Evolutionary conservation across 768 basidiomycete species (phyloP).

Genomic region (Mycena olivaceomarginata): DNA sequence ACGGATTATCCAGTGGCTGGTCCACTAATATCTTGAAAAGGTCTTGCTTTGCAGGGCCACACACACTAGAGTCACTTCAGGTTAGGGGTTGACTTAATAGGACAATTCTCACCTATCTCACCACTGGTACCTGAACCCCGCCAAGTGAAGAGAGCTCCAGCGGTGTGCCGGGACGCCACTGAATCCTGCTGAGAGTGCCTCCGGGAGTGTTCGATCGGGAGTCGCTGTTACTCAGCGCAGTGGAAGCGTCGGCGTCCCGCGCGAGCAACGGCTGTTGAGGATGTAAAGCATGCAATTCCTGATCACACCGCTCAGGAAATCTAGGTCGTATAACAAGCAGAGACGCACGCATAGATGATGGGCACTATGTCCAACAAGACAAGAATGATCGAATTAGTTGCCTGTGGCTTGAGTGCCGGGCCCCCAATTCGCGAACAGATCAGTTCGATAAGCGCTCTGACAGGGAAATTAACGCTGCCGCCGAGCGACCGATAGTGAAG

Average conservation of each 20-base stretch:
- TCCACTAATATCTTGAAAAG: no score
- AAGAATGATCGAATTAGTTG: slow-evolving; percentile 5
- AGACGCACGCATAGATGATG: slow-evolving; percentile 27
- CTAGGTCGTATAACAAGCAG: background rate
- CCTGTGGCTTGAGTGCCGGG: slow-evolving; percentile 2
- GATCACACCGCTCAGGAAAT: background rate
- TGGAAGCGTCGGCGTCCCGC: background rate
- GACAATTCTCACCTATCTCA: no score
- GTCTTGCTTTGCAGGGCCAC: no score
- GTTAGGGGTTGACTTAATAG: no score
- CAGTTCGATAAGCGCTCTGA: slow-evolving; percentile 10
- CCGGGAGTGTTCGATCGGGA: no score
- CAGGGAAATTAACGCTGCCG: background rate
- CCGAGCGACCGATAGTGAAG: background rate
- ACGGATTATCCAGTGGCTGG: no score
- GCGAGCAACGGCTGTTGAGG: slow-evolving; percentile 15
- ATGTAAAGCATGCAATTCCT: slow-evolving; percentile 26
- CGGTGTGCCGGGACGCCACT: no score
- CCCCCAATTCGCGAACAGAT: slow-evolving; percentile 23
- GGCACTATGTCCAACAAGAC: slow-evolving; percentile 3
- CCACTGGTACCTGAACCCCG: no score
- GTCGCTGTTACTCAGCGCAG: slow-evolving; percentile 8
- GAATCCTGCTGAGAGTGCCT: no score
- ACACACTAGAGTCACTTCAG: no score
- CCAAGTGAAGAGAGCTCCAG: no score